These are phyloP conservation scores for Leishmania mexicana DNA, from an alignment of 208 protist genomes.

Conservation along the genomic window DNA sequence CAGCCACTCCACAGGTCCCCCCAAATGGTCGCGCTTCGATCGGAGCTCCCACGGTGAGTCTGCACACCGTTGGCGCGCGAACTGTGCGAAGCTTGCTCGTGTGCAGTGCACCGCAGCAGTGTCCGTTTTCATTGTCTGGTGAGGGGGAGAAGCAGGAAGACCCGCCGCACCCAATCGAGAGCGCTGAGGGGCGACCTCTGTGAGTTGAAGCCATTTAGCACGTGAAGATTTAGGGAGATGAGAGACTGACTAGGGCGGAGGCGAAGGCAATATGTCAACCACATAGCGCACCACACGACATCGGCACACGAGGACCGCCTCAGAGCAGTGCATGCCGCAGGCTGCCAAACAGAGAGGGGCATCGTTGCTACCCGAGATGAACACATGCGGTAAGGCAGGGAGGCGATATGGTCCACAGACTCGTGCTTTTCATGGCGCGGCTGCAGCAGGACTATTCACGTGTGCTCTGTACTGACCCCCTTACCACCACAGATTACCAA, in stretches of 20 bases:
- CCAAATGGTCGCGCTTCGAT: background rate
- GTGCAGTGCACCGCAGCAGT: conserved; percentile 1
- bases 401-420: background rate
- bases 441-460: background rate
- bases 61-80: background rate
- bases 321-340: background rate
- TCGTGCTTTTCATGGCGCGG: background rate
- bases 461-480: background rate
- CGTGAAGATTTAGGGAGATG: background rate
- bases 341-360: background rate
- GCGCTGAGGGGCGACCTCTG: background rate
- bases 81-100: conserved; percentile 11
- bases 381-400: background rate
- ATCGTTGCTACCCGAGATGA: background rate
- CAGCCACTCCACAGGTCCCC: conserved; percentile 7
- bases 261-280: background rate
- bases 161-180: background rate
- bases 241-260: conserved; percentile 21
- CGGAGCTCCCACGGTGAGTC: conserved; percentile 19
- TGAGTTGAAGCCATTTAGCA: background rate
- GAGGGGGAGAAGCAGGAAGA: background rate
- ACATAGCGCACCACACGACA: background rate
- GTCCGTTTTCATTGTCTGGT: conserved; percentile 7
- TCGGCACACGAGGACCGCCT: background rate
- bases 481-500: background rate